Base-by-base conservation (phyloP, 495 filamentous ascomycete genomes). In the Aspergillus egyptiacus region DNA sequence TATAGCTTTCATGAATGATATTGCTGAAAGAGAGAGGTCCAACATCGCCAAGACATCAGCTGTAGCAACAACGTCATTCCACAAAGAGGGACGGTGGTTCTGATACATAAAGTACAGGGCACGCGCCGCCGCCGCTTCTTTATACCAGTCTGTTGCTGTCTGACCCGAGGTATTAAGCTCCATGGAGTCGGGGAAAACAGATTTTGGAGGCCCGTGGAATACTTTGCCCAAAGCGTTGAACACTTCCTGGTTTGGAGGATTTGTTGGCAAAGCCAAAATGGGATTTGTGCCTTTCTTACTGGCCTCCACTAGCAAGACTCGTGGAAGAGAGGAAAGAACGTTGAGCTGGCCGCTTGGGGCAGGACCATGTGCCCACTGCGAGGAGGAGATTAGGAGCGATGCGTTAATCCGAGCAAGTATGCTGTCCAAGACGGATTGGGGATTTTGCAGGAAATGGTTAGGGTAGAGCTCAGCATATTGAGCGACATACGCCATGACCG, bases 1-100 rank as follows among this genome's bases (percentile, higher is more conserved):
- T 42, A 85, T 63, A 14, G 73, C 65, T 15, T 62, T 57, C 47
- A 84, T 75, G 22, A 82, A 66, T 2, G 62, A 63, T 14, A 82
- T 68, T 0, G 82, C 76, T 22, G 80, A 67, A 10, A 83, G 54
- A 0, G 80, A 80, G 10, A 69, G 60, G 20, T 84, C 80, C 51
- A 73, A 75, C 63, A 84, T 71, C 2, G 75, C 80, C 6, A 84
- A 51, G 18, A 76, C 72, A 25, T 82, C 79, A 9, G 80, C 78
- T 13, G 75, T 68, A 9, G 61, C 61, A 27, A 79, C 67, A 33
- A 84, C 54, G 38, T 76, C 57, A 7, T 60, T 54, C 74, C 77
- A 85, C 54, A 85, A 68, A 15, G 50, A 58, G 0, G 74, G 64
- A 40, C 76, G 59, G 18, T 72, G 42, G 32, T 75, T 73, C 13